Evolutionary conservation across 2,329 filamentous ascomycete genomes (phyloP).

Genomic region (Aureobasidium sp.): DNA sequence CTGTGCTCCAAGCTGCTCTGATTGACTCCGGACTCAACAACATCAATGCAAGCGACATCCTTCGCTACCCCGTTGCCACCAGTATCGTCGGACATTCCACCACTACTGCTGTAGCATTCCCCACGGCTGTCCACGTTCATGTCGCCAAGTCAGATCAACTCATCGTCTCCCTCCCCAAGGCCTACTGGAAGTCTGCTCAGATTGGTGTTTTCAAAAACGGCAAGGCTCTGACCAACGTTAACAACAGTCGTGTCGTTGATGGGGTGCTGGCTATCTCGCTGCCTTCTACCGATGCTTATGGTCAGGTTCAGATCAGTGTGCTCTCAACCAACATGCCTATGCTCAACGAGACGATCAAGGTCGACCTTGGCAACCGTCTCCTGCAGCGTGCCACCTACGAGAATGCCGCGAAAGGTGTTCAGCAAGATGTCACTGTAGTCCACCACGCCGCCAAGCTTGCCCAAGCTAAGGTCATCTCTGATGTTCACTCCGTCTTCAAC

Average conservation of each 20-base stretch:
- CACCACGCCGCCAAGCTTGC: conserved; percentile 6
- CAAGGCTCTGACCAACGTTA: neutral
- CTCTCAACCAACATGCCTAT: neutral
- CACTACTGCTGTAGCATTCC: neutral
- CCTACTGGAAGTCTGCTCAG: conserved; percentile 4
- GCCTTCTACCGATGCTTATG: conserved; percentile 6
- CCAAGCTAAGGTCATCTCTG: conserved; percentile 5
- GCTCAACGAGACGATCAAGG: conserved; percentile 10
- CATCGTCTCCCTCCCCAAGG: conserved; percentile 6
- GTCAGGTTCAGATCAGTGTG: conserved; percentile 6
- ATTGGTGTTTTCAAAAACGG: conserved; percentile 2
- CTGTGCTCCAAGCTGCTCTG: neutral
- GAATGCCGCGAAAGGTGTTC: conserved; percentile 11
- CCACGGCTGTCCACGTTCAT: conserved; percentile 3
- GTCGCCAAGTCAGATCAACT: conserved; percentile 10
- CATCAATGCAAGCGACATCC: conserved; percentile 6
- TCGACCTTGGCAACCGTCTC: conserved; percentile 14
- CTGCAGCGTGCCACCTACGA: conserved; percentile 14
- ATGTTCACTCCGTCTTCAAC: conserved; percentile 9
- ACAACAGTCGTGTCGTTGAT: conserved; percentile 6
- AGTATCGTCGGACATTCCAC: neutral
- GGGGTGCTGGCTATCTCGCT: conserved; percentile 2
- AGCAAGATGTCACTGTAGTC: conserved; percentile 12
- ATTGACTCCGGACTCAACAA: neutral
- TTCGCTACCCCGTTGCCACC: conserved; percentile 7